Percentiles rank a stretch among this genome's conserved stretches.
Evolutionary conservation across 306 rosid species (phyloP).

Genomic region (Dryas drummondii): DNA sequence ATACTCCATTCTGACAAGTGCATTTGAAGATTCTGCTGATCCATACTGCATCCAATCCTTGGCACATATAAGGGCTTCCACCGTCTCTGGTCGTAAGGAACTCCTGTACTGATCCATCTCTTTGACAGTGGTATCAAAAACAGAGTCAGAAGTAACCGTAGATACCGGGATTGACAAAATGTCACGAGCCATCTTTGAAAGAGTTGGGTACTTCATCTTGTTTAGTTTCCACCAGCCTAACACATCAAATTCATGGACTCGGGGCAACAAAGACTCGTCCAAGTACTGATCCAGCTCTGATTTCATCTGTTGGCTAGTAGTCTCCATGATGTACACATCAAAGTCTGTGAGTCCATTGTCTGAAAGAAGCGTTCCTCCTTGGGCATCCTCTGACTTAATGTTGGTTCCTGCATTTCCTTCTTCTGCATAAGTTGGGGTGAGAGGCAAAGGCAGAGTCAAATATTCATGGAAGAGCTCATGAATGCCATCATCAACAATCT

Average conservation of each 20-base stretch:
- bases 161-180: constrained; percentile 71
- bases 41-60: constrained; percentile 91
- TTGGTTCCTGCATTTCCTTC: constrained; percentile 54
- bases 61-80: constrained; percentile 87
- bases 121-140: constrained; percentile 51
- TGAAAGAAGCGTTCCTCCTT: constrained; percentile 54
- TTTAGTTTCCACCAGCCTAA: constrained; percentile 94
- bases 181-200: constrained; percentile 94
- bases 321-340: constrained; percentile 93
- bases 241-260: constrained; percentile 79
- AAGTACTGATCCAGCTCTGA: constrained; percentile 90
- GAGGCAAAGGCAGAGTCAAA: constrained; percentile 72
- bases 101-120: constrained; percentile 78
- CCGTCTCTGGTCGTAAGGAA: constrained; percentile 80
- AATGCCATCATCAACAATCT: constrained; percentile 81
- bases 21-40: constrained; percentile 41
- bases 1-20: constrained; percentile 60
- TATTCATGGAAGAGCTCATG: constrained; percentile 89
- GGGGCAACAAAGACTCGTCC: constrained; percentile 83
- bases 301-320: constrained; percentile 76
- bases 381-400: constrained; percentile 41
- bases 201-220: constrained; percentile 87
- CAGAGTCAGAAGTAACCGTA: constrained; percentile 53
- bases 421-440: constrained; percentile 76
- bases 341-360: constrained; percentile 86